Conservation (phyloP, 2,329 filamentous ascomycete genomes). For the Emergomyces africanus region DNA sequence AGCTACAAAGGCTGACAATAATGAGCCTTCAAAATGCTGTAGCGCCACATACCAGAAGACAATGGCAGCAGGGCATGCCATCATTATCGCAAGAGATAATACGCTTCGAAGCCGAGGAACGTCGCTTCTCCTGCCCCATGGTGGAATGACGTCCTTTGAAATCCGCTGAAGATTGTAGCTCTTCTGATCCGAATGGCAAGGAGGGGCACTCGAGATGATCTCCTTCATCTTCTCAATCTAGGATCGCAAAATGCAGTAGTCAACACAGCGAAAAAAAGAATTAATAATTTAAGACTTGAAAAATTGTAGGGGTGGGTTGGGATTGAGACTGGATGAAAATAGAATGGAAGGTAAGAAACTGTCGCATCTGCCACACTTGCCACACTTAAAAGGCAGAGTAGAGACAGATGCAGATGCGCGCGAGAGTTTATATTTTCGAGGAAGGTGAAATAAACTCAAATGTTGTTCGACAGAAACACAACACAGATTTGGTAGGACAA, state of each 20-base stretch:
- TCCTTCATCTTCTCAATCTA: background rate
- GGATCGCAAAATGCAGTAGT: background rate
- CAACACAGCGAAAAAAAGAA: background rate
- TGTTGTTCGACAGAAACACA: background rate
- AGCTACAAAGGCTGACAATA: constrained; percentile 7
- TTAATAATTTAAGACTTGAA: background rate
- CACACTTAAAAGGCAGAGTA: too few relatives aligned
- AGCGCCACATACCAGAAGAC: constrained; percentile 13
- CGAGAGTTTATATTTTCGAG: background rate
- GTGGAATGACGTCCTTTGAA: background rate
- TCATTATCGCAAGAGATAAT: constrained; percentile 10
- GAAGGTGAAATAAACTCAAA: background rate
- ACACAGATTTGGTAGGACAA: background rate
- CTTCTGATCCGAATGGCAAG: background rate
- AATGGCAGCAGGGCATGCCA: constrained; percentile 14
- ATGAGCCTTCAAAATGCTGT: constrained; percentile 14
- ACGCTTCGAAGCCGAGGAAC: background rate
- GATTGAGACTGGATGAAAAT: background rate
- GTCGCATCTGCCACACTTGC: background rate
- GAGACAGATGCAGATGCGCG: background rate
- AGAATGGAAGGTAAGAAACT: background rate
- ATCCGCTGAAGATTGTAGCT: background rate
- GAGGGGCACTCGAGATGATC: background rate
- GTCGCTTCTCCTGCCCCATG: constrained; percentile 1
- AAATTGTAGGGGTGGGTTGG: background rate